Base-by-base conservation (phyloP, 2,329 filamentous ascomycete genomes). In the Westerdykella aurantiaca region DNA sequence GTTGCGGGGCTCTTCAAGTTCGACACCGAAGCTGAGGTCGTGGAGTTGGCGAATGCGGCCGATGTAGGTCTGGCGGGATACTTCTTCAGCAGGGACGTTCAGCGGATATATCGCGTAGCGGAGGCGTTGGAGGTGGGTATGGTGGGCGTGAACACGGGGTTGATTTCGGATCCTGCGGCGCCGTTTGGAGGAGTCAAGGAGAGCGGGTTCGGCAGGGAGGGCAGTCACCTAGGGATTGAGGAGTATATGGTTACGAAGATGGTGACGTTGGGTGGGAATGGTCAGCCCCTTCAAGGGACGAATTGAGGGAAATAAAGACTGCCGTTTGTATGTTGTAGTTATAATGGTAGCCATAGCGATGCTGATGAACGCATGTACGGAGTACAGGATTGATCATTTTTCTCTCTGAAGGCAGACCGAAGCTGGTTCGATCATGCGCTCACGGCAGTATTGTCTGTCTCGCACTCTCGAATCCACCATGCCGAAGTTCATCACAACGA, bases 61-160 rank as follows among this genome's bases (percentile, higher is more conserved):
- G 83, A 91, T 41, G 90, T 97, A 31, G 93, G 93, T 1, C 76
- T 98, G 31, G 93, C 91, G 0, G 91, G 88, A 1, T 97, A 97
- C 72, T 95, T 98, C 73, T 97, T 88, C 75, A 89, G 76, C 50
- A 72, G 69, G 37, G 78, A 82, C 52, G 58, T 83, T 5, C 73
- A 76, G 53, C 69, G 80, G 22, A 72, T 76, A 44, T 82, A 80
- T 66, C 69, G 80, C 35, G 73, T 83, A 35, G 79, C 80, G 0
- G 80, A 83, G 57, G 76, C 78, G 13, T 71, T 94, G 33, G 85
- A 94, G 63, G 86, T 91, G 1, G 88, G 88, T 42, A 94, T 94
- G 88, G 80, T 94, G 1, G 88, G 87, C 43, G 67, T 77, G 34
- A 77, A 77, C 53, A 75, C 74, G 5, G 72, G 72, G 1, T 40